phyloP scores from a whole-genome alignment of 1,284 basidiomycete species.

The Ceraceosorus guamensis region DNA sequence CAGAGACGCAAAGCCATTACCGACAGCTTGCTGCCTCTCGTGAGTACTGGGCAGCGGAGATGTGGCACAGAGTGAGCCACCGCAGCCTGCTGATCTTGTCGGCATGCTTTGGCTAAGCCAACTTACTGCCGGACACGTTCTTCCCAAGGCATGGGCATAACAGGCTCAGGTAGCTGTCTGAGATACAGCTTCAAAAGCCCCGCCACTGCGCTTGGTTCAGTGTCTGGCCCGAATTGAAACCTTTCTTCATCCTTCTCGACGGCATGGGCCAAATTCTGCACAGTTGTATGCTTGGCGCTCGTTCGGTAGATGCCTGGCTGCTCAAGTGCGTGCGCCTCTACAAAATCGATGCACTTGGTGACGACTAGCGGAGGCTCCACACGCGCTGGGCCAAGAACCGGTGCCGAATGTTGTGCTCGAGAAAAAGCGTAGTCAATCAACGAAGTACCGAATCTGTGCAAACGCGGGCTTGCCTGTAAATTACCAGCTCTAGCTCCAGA shows the following conservation, averaged over 20 bases:
- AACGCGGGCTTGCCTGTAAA: background rate
- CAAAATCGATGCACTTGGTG: constrained; percentile 71
- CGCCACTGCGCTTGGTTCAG: constrained; percentile 77
- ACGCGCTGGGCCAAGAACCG: constrained; percentile 7
- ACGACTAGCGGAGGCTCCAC: constrained; percentile 65
- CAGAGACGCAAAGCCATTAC: constrained; percentile 36
- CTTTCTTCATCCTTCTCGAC: constrained; percentile 81
- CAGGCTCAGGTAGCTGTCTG: constrained; percentile 81
- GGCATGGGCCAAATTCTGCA: constrained; percentile 76
- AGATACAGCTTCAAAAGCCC: constrained; percentile 87
- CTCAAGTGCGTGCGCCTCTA: constrained; percentile 59
- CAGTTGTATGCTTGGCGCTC: constrained; percentile 69
- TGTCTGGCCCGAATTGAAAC: constrained; percentile 69
- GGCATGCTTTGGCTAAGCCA: background rate
- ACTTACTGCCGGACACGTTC: constrained; percentile 59
- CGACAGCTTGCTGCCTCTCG: constrained; percentile 58
- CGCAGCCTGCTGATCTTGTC: background rate
- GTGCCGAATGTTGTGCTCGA: constrained; percentile 28
- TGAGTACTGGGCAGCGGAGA: constrained; percentile 16
- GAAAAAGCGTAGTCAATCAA: constrained; percentile 86
- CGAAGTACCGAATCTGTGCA: constrained; percentile 66
- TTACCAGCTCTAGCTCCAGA: background rate
- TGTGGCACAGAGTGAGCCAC: background rate
- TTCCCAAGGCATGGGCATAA: constrained; percentile 75
- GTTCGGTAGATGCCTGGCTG: constrained; percentile 60